A percentile compares a stretch with the other conserved stretches of the same genome.
These are phyloP conservation scores for Ganoderma leucocontextum DNA, from an alignment of 1,284 basidiomycete species.

Conservation along the genomic window DNA sequence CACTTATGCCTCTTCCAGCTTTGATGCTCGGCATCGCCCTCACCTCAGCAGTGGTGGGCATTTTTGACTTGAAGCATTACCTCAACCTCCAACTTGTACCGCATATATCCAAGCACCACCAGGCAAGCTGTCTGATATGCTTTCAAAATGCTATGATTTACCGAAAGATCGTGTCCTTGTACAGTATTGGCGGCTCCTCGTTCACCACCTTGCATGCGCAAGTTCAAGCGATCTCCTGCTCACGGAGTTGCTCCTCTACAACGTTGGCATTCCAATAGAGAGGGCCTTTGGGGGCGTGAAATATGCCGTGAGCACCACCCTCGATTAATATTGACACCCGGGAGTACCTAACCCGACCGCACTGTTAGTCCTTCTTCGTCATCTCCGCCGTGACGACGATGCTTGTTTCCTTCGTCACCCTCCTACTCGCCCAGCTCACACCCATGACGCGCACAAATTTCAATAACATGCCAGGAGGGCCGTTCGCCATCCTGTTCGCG, in stretches of 20 bases:
- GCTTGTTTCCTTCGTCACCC: conserved; percentile 61
- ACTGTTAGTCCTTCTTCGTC: conserved; percentile 76
- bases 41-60: conserved; percentile 73
- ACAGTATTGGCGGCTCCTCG: conserved; percentile 87
- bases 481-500: conserved; percentile 74
- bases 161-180: conserved; percentile 12
- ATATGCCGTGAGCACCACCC: conserved; percentile 74
- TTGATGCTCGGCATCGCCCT: conserved; percentile 78
- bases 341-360: conserved; percentile 16
- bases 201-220: conserved; percentile 81
- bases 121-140: conserved; percentile 38
- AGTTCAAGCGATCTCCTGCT: conserved; percentile 89
- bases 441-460: conserved; percentile 57
- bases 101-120: conserved; percentile 52
- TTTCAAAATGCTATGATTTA: not conserved
- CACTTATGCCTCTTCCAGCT: conserved; percentile 53
- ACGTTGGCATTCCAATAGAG: conserved; percentile 79
- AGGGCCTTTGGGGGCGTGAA: conserved; percentile 88
- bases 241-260: conserved; percentile 79
- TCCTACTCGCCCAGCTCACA: conserved; percentile 68
- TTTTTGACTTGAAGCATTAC: conserved; percentile 89
- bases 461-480: conserved; percentile 80
- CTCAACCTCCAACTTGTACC: conserved; percentile 63
- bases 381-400: conserved; percentile 73
- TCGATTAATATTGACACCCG: conserved; percentile 9